Evolutionary conservation across 345 rosid genomes (phyloP).

Genomic region (Eucalyptus albens): DNA sequence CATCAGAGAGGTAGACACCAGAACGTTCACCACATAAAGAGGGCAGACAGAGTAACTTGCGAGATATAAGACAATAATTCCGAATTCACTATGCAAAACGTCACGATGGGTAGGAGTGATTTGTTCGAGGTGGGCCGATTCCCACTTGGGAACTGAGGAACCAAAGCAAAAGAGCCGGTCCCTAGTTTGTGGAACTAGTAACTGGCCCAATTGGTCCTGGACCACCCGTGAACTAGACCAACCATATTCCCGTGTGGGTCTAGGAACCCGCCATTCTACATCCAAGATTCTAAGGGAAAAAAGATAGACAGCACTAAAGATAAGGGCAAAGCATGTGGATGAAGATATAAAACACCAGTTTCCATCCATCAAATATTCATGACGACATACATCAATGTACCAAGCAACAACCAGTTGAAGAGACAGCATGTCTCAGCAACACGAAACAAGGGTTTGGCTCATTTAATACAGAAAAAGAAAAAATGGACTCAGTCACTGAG

Average conservation of each 20-base stretch:
- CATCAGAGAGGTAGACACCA: constrained; percentile 44
- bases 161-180: too few relatives aligned
- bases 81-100: neutral
- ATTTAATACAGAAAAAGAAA: neutral
- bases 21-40: neutral
- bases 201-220: too few relatives aligned
- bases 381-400: neutral
- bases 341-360: neutral
- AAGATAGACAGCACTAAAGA: neutral
- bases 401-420: neutral
- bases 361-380: neutral
- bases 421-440: neutral
- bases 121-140: neutral
- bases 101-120: neutral
- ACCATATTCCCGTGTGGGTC: too few relatives aligned
- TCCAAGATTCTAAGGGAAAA: neutral
- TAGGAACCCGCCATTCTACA: neutral
- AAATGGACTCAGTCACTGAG: neutral
- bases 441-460: neutral
- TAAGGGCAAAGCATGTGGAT: neutral
- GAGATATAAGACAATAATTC: neutral
- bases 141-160: too few relatives aligned
- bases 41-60: neutral
- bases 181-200: neutral
- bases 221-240: too few relatives aligned